phyloP scores from a whole-genome alignment of 1,139 yeast species.

The Zygoascus hellenicus region DNA sequence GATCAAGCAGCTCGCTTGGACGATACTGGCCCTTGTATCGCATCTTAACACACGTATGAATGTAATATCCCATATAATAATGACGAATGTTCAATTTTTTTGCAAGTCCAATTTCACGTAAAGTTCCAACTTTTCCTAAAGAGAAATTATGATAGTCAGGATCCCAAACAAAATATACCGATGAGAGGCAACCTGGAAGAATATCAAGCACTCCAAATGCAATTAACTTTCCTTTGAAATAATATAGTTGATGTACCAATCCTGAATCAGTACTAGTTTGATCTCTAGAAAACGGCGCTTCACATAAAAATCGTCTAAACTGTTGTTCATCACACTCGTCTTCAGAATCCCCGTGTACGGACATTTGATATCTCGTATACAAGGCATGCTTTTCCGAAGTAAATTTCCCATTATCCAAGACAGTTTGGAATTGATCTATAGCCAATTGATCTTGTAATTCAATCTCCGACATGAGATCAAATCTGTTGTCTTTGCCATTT shows the following conservation, averaged over 20 bases:
- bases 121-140: conserved; percentile 71
- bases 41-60: conserved; percentile 79
- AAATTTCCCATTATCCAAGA: conserved; percentile 49
- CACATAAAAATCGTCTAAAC: conserved; percentile 64
- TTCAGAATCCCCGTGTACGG: conserved; percentile 59
- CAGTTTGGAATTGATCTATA: conserved; percentile 30
- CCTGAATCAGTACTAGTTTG: conserved; percentile 4
- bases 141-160: conserved; percentile 68
- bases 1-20: conserved; percentile 36
- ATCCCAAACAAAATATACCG: conserved; percentile 87
- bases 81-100: conserved; percentile 38
- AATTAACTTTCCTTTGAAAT: conserved; percentile 54
- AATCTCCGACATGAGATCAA: conserved; percentile 30
- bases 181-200: conserved; percentile 69
- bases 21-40: conserved; percentile 63
- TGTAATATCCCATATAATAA: conserved; percentile 69
- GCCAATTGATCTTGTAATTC: conserved; percentile 18
- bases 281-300: conserved; percentile 48
- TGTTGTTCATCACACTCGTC: conserved; percentile 41
- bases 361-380: conserved; percentile 62
- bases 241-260: conserved; percentile 64
- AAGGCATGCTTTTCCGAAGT: conserved; percentile 59
- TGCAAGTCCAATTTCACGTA: conserved; percentile 58
- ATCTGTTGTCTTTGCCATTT: conserved; percentile 23
- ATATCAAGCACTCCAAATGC: conserved; percentile 78